phyloP scores from a whole-genome alignment of 148 eudicot genomes.

The Chenopodium album region DNA sequence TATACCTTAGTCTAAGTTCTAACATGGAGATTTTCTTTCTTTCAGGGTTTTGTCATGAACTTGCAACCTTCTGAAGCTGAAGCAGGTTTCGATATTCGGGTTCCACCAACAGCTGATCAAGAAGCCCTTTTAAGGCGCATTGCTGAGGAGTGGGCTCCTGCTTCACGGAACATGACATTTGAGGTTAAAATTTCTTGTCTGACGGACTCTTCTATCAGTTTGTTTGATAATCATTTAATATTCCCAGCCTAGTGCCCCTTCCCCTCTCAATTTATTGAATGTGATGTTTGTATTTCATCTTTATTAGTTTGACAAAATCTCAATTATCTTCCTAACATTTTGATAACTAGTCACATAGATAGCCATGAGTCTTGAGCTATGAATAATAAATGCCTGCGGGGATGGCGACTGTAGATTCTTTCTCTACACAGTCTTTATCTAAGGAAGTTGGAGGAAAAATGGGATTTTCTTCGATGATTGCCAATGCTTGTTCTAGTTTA shows the following conservation, averaged over 20 bases:
- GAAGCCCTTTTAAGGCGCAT: conserved; percentile 65
- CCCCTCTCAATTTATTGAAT: not conserved
- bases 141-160: conserved; percentile 96
- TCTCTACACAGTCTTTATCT: not conserved
- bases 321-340: not conserved
- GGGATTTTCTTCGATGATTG: not conserved
- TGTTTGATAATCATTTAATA: not conserved
- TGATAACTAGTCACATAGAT: not conserved
- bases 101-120: conserved; percentile 83
- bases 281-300: not conserved
- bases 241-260: not conserved
- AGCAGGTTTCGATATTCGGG: conserved; percentile 92
- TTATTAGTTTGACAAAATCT: not conserved
- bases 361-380: not conserved
- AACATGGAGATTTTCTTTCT: conserved; percentile 13
- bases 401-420: not conserved
- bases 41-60: conserved; percentile 96
- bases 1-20: not conserved
- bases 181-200: conserved; percentile 50
- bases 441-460: not conserved
- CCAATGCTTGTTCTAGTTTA: not conserved
- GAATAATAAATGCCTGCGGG: not conserved
- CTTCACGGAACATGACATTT: conserved; percentile 91
- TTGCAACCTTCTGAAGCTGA: conserved; percentile 97
- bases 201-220: not conserved